Base-by-base conservation (phyloP, 2,329 filamentous ascomycete species). In the Alternaria postmessia region DNA sequence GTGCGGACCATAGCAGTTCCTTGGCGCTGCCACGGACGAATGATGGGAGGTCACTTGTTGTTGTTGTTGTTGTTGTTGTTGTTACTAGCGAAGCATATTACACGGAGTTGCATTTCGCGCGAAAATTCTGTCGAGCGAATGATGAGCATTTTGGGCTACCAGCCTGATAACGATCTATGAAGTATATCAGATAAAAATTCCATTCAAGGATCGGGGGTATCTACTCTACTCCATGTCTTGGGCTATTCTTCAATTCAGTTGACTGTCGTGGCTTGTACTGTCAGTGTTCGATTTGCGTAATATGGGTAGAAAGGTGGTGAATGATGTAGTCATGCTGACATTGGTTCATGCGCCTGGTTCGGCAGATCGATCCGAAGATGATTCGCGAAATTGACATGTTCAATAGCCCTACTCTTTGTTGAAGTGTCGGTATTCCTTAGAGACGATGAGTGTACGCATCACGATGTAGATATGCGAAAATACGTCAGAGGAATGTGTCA, bases 1-100 rank as follows among this genome's bases (percentile, higher is more conserved):
- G 20, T 11, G 46, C 3, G 16, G 4, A 36, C 1, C 14, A 20
- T 26, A 20, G 46, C 3, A n/a, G 14, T n/a, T n/a, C 3, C 30
- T 24, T 36, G 46, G 46, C 20, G 8, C 3, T 16, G 1, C 18
- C 39, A 42, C 20, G 11, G 12, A 41, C 1, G 16, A 26, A 26
- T 22, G 7, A 36, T 49, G 20, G 14, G 46, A 9, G 30, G 32
- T 12, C 18, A 9, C 12, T 22, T 38, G 12, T 49, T 36, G 30
- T 49, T 49, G 46, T 36, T 49, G 46, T 49, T 49, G 46, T 36
- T 49, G 46, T 36, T 49, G 20, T 36, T 49, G 46, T 49, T 49
- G 14, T 36, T 49, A 38, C 14, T 38, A 49, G 46, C 46, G 46
- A 49, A 38, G 46, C 46, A 49, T 49, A 49, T 49, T 49, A 36